Evolutionary conservation across 306 rosid genomes (phyloP).

Genomic region (Dryas octopetala): DNA sequence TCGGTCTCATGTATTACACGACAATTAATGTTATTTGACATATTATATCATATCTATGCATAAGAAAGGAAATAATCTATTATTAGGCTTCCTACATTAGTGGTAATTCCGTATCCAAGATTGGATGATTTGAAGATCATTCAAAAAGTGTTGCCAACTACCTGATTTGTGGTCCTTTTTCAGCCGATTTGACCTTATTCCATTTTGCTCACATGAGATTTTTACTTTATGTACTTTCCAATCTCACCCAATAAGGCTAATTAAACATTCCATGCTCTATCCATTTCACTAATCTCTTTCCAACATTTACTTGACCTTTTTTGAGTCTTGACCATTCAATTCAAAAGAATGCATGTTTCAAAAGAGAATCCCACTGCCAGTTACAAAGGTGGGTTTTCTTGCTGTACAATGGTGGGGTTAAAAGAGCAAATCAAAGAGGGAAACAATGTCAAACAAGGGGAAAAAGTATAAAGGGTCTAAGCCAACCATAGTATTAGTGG

Average conservation of each 20-base stretch:
- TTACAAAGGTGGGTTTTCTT: not conserved
- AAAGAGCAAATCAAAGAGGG: constrained; percentile 4
- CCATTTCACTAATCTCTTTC: constrained; percentile 20
- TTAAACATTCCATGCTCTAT: constrained; percentile 28
- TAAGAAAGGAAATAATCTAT: not conserved
- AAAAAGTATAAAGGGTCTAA: not conserved
- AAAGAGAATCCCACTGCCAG: not conserved
- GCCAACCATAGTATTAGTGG: not conserved
- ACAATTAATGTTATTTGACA: not conserved
- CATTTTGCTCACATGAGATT: constrained; percentile 32
- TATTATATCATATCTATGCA: too few relatives aligned
- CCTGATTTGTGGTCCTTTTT: constrained; percentile 48
- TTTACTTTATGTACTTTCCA: constrained; percentile 42
- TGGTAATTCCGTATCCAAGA: constrained; percentile 6
- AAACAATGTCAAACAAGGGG: constrained; percentile 12
- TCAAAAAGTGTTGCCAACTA: constrained; percentile 20
- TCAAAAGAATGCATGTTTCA: not conserved
- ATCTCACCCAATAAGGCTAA: constrained; percentile 15
- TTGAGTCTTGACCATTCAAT: constrained; percentile 12
- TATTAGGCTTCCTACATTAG: not conserved
- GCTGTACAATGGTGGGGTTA: not conserved
- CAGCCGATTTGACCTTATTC: constrained; percentile 42
- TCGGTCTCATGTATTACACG: too few relatives aligned
- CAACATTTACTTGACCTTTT: constrained; percentile 31
- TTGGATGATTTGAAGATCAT: constrained; percentile 3